Evolutionary conservation across 495 filamentous ascomycete genomes (phyloP), one percentile per base, ranked within the genome.

Genomic region (Symbiotaphrina buchneri): DNA sequence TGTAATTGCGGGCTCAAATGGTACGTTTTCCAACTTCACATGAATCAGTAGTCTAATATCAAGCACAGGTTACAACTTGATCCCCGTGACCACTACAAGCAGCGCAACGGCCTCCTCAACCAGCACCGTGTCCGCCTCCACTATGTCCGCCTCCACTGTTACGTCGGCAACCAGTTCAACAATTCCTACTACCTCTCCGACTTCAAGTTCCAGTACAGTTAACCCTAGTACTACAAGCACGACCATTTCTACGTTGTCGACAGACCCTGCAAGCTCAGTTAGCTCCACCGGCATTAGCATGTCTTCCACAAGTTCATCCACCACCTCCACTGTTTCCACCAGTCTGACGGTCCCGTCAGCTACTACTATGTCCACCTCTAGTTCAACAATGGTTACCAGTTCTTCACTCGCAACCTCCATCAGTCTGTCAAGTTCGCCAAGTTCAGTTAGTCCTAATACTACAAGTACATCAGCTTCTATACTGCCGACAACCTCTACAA

Each of bases 1-100:
- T 7, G 54, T 54, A 18, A 48, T 57, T 28, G 44, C 58, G 4
- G 56, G 56, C 10, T 54, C 48, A 7, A 60, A 53, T 33, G 48
- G 46, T n/a, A n/a, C n/a, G n/a, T n/a, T n/a, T n/a, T n/a, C n/a
- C n/a, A n/a, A n/a, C n/a, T n/a, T n/a, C n/a, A n/a, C n/a, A n/a
- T n/a, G n/a, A n/a, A n/a, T n/a, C n/a, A n/a, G n/a, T n/a, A n/a
- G n/a, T n/a, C n/a, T n/a, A n/a, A n/a, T n/a, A n/a, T n/a, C n/a
- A n/a, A n/a, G n/a, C n/a, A n/a, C n/a, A n/a, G n/a, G n/a, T n/a
- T n/a, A n/a, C n/a, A n/a, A n/a, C n/a, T n/a, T n/a, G n/a, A n/a
- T n/a, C n/a, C n/a, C n/a, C n/a, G n/a, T n/a, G n/a, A n/a, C n/a
- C n/a, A n/a, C n/a, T n/a, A n/a, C n/a, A n/a, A n/a, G n/a, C n/a